Conservation (phyloP, 139 green algal species). For the Spirogloea muscicola region DNA sequence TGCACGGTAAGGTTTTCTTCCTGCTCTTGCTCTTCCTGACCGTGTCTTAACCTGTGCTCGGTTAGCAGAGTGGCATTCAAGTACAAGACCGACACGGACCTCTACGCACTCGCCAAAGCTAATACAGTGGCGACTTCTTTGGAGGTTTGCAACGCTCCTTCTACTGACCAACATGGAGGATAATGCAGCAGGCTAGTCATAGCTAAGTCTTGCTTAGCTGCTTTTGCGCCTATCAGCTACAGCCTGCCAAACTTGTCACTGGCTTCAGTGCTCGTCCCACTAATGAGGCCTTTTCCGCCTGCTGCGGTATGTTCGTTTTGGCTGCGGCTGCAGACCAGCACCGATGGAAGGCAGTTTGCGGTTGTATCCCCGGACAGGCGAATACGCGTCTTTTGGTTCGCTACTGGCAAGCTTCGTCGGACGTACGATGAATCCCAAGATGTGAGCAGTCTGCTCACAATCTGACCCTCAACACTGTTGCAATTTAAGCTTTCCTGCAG, state of each 20-base stretch:
- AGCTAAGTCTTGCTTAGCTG: too few relatives aligned
- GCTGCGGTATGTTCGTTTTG: too few relatives aligned
- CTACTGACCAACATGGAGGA: too few relatives aligned
- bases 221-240: too few relatives aligned
- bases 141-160: conserved; percentile 28
- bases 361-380: conserved; percentile 68
- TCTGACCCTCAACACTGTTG: too few relatives aligned
- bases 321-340: conserved; percentile 57
- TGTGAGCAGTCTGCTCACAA: background rate
- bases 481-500: background rate
- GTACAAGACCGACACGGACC: conserved; percentile 82
- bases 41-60: background rate
- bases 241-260: too few relatives aligned
- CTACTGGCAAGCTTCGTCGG: conserved; percentile 76
- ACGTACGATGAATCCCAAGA: conserved; percentile 84
- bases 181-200: too few relatives aligned
- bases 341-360: conserved; percentile 78
- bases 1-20: too few relatives aligned
- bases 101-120: conserved; percentile 86
- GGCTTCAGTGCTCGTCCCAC: too few relatives aligned
- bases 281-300: too few relatives aligned
- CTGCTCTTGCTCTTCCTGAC: too few relatives aligned
- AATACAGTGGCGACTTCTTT: conserved; percentile 57
- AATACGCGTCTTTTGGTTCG: conserved; percentile 83
- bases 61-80: conserved; percentile 57